phyloP scores from a whole-genome alignment of 306 rosid genomes.

The Luffa acutangula region DNA sequence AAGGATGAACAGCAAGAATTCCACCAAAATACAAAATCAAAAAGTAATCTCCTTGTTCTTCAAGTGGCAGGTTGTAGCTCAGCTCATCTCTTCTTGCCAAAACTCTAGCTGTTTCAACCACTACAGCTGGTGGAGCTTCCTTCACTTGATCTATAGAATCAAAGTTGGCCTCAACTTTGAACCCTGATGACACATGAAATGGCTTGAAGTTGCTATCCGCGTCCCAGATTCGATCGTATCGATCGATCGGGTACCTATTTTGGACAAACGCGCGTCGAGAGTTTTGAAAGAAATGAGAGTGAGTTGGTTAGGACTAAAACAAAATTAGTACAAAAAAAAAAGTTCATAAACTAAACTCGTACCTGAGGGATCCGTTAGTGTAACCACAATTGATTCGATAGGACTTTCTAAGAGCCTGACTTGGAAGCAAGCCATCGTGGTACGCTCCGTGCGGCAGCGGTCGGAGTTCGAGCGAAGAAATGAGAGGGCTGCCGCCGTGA shows the following conservation, averaged over 20 bases:
- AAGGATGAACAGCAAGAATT: constrained; percentile 64
- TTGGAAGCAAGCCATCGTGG: constrained; percentile 37
- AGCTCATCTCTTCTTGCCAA: constrained; percentile 43
- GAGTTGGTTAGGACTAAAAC: background rate
- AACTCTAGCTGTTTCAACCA: constrained; percentile 72
- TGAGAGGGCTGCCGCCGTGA: constrained; percentile 51
- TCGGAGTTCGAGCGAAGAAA: constrained; percentile 68
- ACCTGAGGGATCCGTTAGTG: constrained; percentile 51
- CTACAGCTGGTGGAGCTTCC: constrained; percentile 47
- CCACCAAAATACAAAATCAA: constrained; percentile 81
- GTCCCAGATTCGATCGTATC: constrained; percentile 77
- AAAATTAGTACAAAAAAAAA: too few relatives aligned
- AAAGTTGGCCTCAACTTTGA: constrained; percentile 39
- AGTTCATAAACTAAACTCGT: constrained; percentile 2
- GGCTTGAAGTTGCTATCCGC: constrained; percentile 56
- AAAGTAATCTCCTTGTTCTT: constrained; percentile 45
- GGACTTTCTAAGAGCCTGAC: constrained; percentile 52
- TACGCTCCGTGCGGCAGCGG: constrained; percentile 76
- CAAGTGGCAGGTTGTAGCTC: constrained; percentile 56
- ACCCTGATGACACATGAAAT: constrained; percentile 48
- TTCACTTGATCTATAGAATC: constrained; percentile 19
- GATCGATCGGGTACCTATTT: constrained; percentile 73
- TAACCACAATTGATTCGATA: constrained; percentile 72
- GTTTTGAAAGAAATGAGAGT: background rate
- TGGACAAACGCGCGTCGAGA: background rate